phyloP scores from a whole-genome alignment of 345 rosid species.

The Tarenaya hassleriana region DNA sequence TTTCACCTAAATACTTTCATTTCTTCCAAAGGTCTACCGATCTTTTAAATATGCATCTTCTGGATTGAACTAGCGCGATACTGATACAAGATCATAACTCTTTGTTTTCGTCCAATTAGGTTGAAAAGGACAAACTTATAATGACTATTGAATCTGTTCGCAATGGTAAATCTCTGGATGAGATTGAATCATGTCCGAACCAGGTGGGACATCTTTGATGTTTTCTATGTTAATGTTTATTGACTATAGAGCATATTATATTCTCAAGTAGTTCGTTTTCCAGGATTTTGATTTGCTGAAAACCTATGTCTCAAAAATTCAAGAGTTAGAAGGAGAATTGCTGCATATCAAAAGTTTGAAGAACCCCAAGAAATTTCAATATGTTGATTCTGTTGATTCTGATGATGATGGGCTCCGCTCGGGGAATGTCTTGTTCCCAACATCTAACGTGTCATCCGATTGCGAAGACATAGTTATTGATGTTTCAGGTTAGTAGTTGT shows the following conservation, averaged over 20 bases:
- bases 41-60: not conserved
- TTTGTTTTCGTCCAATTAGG: constrained; percentile 36
- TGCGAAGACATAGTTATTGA: constrained; percentile 46
- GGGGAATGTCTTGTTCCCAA: constrained; percentile 44
- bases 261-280: constrained; percentile 19
- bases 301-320: constrained; percentile 70
- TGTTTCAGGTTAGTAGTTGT: constrained; percentile 39
- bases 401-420: constrained; percentile 57
- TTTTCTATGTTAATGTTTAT: constrained; percentile 6
- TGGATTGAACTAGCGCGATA: not conserved
- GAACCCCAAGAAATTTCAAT: constrained; percentile 35
- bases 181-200: constrained; percentile 49
- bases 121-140: constrained; percentile 77
- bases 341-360: constrained; percentile 44
- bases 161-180: constrained; percentile 85
- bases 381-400: constrained; percentile 40
- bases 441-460: constrained; percentile 50
- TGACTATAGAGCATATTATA: constrained; percentile 2
- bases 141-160: constrained; percentile 75
- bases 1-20: too few relatives aligned
- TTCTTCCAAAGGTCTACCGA: too few relatives aligned
- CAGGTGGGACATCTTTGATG: constrained; percentile 36
- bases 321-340: constrained; percentile 85
- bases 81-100: constrained; percentile 14
- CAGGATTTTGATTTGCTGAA: constrained; percentile 72